Percentiles rank a stretch among this genome's conserved stretches.
Conservation (phyloP, 2,329 filamentous ascomycete genomes). For the Blastomyces gilchristii region DNA sequence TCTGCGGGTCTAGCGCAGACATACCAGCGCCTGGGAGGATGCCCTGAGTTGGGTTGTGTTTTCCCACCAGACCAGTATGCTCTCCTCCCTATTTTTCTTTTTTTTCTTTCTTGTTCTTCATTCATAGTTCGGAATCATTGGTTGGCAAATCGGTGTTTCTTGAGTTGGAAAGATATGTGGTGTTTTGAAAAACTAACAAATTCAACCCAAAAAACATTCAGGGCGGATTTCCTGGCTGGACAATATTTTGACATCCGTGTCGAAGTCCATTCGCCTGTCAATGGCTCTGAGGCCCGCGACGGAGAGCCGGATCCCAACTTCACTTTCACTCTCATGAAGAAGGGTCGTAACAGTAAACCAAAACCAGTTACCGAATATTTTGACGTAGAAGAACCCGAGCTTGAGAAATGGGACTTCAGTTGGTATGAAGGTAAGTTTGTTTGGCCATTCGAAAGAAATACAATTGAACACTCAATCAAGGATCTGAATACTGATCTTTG, state of each 20-base stretch:
- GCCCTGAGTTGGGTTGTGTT: slow-evolving; percentile 47
- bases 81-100: neutral
- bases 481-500: neutral
- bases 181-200: neutral
- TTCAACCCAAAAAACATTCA: slow-evolving; percentile 17
- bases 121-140: neutral
- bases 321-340: slow-evolving; percentile 63
- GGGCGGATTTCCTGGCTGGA: slow-evolving; percentile 70
- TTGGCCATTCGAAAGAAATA: neutral
- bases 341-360: slow-evolving; percentile 36
- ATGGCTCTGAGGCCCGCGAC: slow-evolving; percentile 68
- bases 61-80: slow-evolving; percentile 49
- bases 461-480: neutral
- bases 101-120: neutral
- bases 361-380: slow-evolving; percentile 57
- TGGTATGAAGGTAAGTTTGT: slow-evolving; percentile 58
- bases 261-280: slow-evolving; percentile 70
- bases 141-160: neutral
- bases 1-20: slow-evolving; percentile 37
- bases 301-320: slow-evolving; percentile 60
- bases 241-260: slow-evolving; percentile 77
- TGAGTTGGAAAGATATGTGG: slow-evolving; percentile 2
- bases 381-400: slow-evolving; percentile 54
- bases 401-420: slow-evolving; percentile 74
- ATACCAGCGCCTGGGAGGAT: slow-evolving; percentile 47